These are phyloP conservation scores for Verticillium tricorpus DNA, from an alignment of 2,329 filamentous ascomycete species.

Conservation along the genomic window DNA sequence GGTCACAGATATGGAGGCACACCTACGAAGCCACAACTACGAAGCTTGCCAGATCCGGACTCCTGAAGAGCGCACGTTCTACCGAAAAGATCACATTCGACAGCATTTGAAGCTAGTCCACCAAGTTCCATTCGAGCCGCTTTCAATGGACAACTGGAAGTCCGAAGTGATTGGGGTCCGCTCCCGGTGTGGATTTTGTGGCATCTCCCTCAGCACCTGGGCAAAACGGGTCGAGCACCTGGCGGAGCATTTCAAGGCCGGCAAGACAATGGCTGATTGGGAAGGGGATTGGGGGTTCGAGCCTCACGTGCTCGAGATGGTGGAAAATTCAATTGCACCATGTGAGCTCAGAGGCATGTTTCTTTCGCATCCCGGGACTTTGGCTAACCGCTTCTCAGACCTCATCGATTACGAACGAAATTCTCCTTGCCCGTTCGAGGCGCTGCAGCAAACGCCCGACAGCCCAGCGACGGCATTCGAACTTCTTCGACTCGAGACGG, in stretches of 20 bases:
- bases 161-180: constrained; percentile 55
- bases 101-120: constrained; percentile 62
- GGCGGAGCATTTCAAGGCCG: constrained; percentile 64
- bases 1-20: constrained; percentile 40
- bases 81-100: constrained; percentile 61
- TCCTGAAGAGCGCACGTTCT: constrained; percentile 58
- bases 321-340: constrained; percentile 63
- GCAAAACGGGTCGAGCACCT: constrained; percentile 57
- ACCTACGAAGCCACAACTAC: constrained; percentile 56
- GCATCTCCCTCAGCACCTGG: constrained; percentile 58
- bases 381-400: constrained; percentile 16
- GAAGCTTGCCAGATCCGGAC: constrained; percentile 63
- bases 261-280: constrained; percentile 64
- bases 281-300: constrained; percentile 68
- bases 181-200: constrained; percentile 63
- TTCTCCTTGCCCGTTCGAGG: constrained; percentile 25
- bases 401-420: constrained; percentile 33
- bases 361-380: constrained; percentile 33
- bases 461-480: constrained; percentile 8
- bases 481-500: constrained; percentile 44
- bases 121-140: constrained; percentile 53
- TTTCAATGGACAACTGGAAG: constrained; percentile 64
- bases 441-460: constrained; percentile 12
- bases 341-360: constrained; percentile 41
- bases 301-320: constrained; percentile 53